Evolutionary conservation across 2,329 filamentous ascomycete genomes (phyloP), one percentile per base, ranked within the genome.

Genomic region (Aureobasidium sp.): DNA sequence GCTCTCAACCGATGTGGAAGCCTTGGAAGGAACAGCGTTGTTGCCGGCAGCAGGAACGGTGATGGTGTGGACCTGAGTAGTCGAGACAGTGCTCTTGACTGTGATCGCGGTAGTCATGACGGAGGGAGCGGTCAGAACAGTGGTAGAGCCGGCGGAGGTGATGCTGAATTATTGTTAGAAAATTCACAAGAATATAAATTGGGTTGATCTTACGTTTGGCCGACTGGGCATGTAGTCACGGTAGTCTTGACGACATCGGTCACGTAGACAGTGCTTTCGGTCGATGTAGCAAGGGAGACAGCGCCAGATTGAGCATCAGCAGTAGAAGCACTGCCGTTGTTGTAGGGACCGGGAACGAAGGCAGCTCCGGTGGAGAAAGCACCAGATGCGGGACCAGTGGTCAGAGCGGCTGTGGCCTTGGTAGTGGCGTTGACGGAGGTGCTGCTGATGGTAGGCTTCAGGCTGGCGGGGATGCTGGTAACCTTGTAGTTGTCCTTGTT

Each of bases 181-280:
- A 17, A 31, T 34, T 11, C 11, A 34, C 11, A 34, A 11, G 12
- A 34, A 34, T 34, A 34, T 34, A 9, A 3, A 34, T 9, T 34
- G 9, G 8, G 11, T 34, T 3, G 3, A 34, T 31, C 45, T 51
- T 39, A 39, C 17, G 61, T 62, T 9, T 56, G 56, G 9, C 56
- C 56, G 22, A 68, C 71, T 27, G 75, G 74, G 66, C 75, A 77
- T 66, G 72, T 68, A 27, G 70, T 73, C 20, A 74, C 51, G n/a
- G 69, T 71, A 61, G 66, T 65, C 66, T 69, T 68, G 39, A 68
- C 61, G 29, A 67, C 68, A 14, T 63, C 49, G 9, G 62, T 63
- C n/a, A 63, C 56, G 39, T 59, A 59, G n/a, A 61, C 60, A 27
- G 52, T 61, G 48, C 34, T 49, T 34, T 63, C 45, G 31, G 42